Conservation (phyloP, 1,139 yeast species). For the Hanseniaspora uvarum region DNA sequence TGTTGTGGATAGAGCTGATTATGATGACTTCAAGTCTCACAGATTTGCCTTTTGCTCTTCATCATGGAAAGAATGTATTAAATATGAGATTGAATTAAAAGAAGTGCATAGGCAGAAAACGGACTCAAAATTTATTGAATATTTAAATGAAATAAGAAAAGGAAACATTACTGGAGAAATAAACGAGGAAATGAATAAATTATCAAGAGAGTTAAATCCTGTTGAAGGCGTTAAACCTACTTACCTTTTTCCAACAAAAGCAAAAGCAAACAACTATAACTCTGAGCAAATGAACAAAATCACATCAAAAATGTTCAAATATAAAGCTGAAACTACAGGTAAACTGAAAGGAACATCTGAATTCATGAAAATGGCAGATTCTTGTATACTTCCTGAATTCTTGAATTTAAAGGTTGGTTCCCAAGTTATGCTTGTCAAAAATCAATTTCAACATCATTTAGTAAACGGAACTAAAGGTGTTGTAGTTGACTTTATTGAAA, state of each 20-base stretch:
- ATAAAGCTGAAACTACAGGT: slow-evolving; percentile 57
- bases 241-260: slow-evolving; percentile 70
- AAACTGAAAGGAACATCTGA: slow-evolving; percentile 38
- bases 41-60: slow-evolving; percentile 68
- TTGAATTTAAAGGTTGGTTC: slow-evolving; percentile 67
- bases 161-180: slow-evolving; percentile 56
- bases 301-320: slow-evolving; percentile 41
- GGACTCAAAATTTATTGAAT: slow-evolving; percentile 61
- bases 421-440: slow-evolving; percentile 94
- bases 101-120: slow-evolving; percentile 90
- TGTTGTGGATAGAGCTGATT: not conserved
- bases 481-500: slow-evolving; percentile 63
- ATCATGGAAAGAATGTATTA: slow-evolving; percentile 60
- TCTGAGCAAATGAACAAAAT: slow-evolving; percentile 42
- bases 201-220: slow-evolving; percentile 47
- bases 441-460: slow-evolving; percentile 60
- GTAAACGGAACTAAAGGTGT: slow-evolving; percentile 91
- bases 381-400: slow-evolving; percentile 48
- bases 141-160: slow-evolving; percentile 78
- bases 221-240: slow-evolving; percentile 77
- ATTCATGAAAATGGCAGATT: slow-evolving; percentile 41
- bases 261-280: slow-evolving; percentile 78
- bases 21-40: slow-evolving; percentile 9
- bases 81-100: slow-evolving; percentile 55
- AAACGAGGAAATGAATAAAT: slow-evolving; percentile 42